Conservation (phyloP, 2,329 filamentous ascomycete genomes). For the Colletotrichum eremochloae region DNA sequence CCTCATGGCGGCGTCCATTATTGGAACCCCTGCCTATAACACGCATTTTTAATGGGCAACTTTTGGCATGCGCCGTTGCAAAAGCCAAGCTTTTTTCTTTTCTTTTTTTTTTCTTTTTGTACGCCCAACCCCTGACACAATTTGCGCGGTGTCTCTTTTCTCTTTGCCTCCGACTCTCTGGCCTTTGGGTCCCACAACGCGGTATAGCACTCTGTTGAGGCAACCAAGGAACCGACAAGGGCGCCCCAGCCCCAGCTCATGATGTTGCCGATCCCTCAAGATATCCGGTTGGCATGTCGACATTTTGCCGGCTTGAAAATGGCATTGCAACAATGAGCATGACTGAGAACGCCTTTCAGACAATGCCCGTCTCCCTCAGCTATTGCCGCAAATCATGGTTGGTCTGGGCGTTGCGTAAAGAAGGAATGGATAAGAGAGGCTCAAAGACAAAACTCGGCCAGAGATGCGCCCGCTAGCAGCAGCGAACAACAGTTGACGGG, state of each 20-base stretch:
- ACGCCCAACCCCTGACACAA: background rate
- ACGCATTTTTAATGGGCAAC: slow-evolving; percentile 16
- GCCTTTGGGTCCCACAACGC: slow-evolving; percentile 18
- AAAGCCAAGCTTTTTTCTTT: slow-evolving; percentile 49
- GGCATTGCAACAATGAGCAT: slow-evolving; percentile 4
- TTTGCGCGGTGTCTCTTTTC: slow-evolving; percentile 29
- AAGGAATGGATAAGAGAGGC: slow-evolving; percentile 19
- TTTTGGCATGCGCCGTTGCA: slow-evolving; percentile 30
- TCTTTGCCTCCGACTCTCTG: slow-evolving; percentile 13
- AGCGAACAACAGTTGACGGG: background rate
- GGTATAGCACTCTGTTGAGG: slow-evolving; percentile 33
- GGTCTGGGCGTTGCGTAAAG: slow-evolving; percentile 25
- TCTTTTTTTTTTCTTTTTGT: slow-evolving; percentile 47
- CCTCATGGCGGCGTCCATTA: background rate
- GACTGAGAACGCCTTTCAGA: slow-evolving; percentile 1
- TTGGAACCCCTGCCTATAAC: slow-evolving; percentile 16
- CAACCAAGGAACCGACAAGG: slow-evolving; percentile 36
- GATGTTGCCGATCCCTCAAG: slow-evolving; percentile 10
- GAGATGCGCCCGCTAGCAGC: slow-evolving; percentile 12
- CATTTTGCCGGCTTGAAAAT: background rate
- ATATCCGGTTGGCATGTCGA: slow-evolving; percentile 4
- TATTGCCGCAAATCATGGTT: slow-evolving; percentile 15
- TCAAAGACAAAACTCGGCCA: slow-evolving; percentile 16
- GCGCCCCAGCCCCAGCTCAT: background rate
- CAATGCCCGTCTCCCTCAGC: slow-evolving; percentile 32